These are phyloP conservation scores for Vitis hybrid DNA, from an alignment of 177 flowering plant species.

Conservation along the genomic window DNA sequence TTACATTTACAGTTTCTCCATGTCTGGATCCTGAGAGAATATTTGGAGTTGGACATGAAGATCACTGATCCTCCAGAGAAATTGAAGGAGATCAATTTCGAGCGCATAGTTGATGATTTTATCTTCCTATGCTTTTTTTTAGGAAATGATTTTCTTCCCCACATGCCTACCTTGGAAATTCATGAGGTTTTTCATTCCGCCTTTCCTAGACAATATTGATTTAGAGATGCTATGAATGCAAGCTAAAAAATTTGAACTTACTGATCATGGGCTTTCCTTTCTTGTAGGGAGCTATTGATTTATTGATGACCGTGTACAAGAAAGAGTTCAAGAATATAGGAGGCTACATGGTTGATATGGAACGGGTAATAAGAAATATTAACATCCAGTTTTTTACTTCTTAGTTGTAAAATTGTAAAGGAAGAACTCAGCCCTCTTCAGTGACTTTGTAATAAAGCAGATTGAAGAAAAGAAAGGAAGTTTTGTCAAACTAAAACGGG, in stretches of 20 bases:
- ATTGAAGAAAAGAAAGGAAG: slow-evolving; percentile 24
- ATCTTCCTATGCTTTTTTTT: slow-evolving; percentile 64
- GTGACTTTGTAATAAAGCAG: slow-evolving; percentile 18
- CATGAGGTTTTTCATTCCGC: slow-evolving; percentile 42
- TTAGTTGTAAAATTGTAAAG: no score
- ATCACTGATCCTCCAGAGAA: slow-evolving; percentile 29
- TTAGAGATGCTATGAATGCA: no score
- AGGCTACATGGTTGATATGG: slow-evolving; percentile 45
- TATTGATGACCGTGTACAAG: slow-evolving; percentile 49
- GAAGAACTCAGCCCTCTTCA: no score
- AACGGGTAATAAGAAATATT: slow-evolving; percentile 21
- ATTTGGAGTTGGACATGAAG: slow-evolving; percentile 49
- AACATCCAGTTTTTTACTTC: no score
- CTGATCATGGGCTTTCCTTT: no score
- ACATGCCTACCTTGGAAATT: slow-evolving; percentile 63
- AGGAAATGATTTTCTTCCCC: slow-evolving; percentile 84
- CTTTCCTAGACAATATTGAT: no score
- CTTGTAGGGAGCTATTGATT: slow-evolving; percentile 42
- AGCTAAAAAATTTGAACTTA: no score
- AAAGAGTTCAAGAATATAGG: slow-evolving; percentile 42
- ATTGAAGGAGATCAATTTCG: slow-evolving; percentile 33
- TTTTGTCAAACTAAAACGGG: slow-evolving; percentile 39
- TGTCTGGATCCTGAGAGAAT: slow-evolving; percentile 63
- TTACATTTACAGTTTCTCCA: slow-evolving; percentile 54
- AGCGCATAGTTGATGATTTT: slow-evolving; percentile 70